These are phyloP conservation scores for Rhodotorula glutinis DNA, from an alignment of 1,284 basidiomycete species.

Conservation along the genomic window DNA sequence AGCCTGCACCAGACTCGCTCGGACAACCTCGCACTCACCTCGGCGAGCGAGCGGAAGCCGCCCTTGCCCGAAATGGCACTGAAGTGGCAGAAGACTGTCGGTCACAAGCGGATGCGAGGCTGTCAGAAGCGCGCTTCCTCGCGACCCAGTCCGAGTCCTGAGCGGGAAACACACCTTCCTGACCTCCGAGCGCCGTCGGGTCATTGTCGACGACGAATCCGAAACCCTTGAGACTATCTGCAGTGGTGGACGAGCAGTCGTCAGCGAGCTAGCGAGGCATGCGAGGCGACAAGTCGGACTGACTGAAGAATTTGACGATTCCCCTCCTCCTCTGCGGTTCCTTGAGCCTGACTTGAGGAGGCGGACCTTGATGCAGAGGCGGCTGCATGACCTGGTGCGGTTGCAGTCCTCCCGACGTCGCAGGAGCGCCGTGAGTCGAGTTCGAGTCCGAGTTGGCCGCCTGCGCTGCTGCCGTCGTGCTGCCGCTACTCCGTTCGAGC, in stretches of 20 bases:
- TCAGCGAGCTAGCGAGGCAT: background rate
- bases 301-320: constrained; percentile 40
- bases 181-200: constrained; percentile 42
- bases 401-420: constrained; percentile 3
- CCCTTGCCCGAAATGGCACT: constrained; percentile 42
- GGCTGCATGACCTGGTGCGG: constrained; percentile 36
- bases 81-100: constrained; percentile 44
- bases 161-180: constrained; percentile 37
- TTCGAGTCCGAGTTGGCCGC: background rate
- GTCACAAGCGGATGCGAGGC: too few relatives aligned
- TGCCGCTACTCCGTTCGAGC: constrained; percentile 1
- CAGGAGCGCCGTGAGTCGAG: background rate
- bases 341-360: constrained; percentile 28
- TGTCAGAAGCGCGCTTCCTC: background rate
- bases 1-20: background rate
- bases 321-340: constrained; percentile 33
- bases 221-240: constrained; percentile 42
- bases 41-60: constrained; percentile 43
- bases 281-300: background rate
- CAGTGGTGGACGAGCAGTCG: too few relatives aligned
- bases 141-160: background rate
- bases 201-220: constrained; percentile 44
- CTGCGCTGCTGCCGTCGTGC: background rate
- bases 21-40: constrained; percentile 25
- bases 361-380: constrained; percentile 26